Evolutionary conservation across 805 yeast genomes (phyloP), one percentile per base, ranked within the genome.

Genomic region (Citeromyces nyonsensis): DNA sequence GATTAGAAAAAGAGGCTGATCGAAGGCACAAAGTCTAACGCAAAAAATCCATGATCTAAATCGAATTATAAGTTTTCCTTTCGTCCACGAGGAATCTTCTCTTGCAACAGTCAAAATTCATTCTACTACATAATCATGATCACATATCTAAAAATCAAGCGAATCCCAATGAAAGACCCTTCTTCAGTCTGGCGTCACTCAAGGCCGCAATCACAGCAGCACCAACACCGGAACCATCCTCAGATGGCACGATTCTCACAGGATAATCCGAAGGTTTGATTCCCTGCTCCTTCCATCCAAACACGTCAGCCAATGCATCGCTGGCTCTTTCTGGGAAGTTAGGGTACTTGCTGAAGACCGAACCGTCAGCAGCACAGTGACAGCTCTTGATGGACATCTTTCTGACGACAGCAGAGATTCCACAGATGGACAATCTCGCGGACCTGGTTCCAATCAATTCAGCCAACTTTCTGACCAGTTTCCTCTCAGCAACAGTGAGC

Each of bases 201-300:
- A 88, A 69, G 29, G 97, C 96, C 34, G 98, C 97, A 59, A 91
- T 88, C 46, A 88, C 70, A 34, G 97, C 98, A 36, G 98, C 98
- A 52, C 98, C 98, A 32, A 83, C 95, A 63, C 97, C 97, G 26
- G 91, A 78, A 47, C 98, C 98, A 61, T 91, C 98, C 61, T 88
- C 95, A 41, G 98, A 96, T 36, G 91, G 82, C 28, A 79, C 83
- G 44, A 86, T 74, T 41, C 66, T 58, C 48, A 91, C 75, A 42
- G 97, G 97, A 54, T 84, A 84, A 37, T 73, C 71, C 41, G 61
- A 50, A 28, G 42, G 43, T 32, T 44, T 43, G 30, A 50, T 8
- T 13, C 45, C 49, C 4, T 52, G 51, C 38, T 50, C 56, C 25
- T 57, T 51, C 96, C 96, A 91, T 42, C 69, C 94, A 52, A 82